Percentiles rank a stretch among this genome's conserved stretches.
Conservation (phyloP, 2,329 filamentous ascomycete species). For the Trichothecium sympodiale region DNA sequence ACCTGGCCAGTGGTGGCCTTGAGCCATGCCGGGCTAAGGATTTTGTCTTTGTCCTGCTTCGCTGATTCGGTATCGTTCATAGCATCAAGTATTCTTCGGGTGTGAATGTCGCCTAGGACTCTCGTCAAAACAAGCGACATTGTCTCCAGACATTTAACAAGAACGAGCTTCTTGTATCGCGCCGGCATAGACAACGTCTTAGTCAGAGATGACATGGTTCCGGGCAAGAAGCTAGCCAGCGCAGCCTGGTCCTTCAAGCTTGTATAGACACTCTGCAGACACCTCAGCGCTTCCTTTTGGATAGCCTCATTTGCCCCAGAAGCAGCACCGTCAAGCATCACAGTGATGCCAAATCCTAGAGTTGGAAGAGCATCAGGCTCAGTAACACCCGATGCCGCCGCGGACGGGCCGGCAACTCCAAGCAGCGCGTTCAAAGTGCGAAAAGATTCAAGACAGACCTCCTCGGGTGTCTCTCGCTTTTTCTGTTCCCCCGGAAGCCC, state of each 20-base stretch:
- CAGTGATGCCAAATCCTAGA: conserved; percentile 71
- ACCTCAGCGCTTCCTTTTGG: conserved; percentile 57
- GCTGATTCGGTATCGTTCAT: conserved; percentile 12
- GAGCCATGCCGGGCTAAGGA: conserved; percentile 53
- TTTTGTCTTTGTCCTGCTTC: conserved; percentile 17
- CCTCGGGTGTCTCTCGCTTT: conserved; percentile 48
- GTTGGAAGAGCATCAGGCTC: conserved; percentile 58
- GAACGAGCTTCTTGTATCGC: conserved; percentile 42
- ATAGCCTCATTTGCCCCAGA: conserved; percentile 55
- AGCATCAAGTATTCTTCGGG: conserved; percentile 31
- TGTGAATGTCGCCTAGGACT: conserved; percentile 47
- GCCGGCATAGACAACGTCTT: conserved; percentile 62
- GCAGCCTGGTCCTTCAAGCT: conserved; percentile 63
- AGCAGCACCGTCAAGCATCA: conserved; percentile 64
- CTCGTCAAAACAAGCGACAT: conserved; percentile 43
- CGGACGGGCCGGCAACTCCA: conserved; percentile 40
- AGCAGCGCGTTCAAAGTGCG: conserved; percentile 59
- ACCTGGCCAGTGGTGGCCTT: conserved; percentile 71
- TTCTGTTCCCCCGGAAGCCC: conserved; percentile 48
- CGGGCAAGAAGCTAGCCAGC: conserved; percentile 76
- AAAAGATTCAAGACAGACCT: conserved; percentile 63
- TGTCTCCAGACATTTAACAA: conserved; percentile 50
- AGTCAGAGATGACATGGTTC: conserved; percentile 71
- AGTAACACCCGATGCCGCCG: conserved; percentile 36
- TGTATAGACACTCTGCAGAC: conserved; percentile 49